Percentiles rank a stretch among this genome's conserved stretches.
phyloP scores from a whole-genome alignment of 768 basidiomycete species.

The Boletus edulis region DNA sequence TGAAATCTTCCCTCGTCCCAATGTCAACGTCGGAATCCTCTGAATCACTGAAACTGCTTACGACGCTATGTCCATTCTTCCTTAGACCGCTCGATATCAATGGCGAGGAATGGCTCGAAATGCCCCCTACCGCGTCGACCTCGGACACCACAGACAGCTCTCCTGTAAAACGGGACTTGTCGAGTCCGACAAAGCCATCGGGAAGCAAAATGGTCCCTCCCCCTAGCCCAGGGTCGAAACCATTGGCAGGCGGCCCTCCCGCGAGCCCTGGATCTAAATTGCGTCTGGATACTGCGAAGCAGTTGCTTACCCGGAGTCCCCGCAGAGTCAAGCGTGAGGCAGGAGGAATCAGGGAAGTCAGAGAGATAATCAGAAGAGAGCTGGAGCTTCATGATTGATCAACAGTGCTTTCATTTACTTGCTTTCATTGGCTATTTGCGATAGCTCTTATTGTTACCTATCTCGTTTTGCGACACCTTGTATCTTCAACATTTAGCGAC shows the following conservation, averaged over 20 bases:
- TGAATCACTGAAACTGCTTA: conserved; percentile 67
- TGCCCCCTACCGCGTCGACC: conserved; percentile 31
- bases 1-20: conserved; percentile 81
- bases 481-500: conserved; percentile 5
- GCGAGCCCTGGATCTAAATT: conserved; percentile 49
- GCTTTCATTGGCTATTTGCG: conserved; percentile 13
- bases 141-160: conserved; percentile 13
- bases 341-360: conserved; percentile 73
- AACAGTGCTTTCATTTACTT: conserved; percentile 30
- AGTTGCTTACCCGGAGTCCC: conserved; percentile 68
- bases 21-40: conserved; percentile 75
- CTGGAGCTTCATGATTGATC: conserved; percentile 62
- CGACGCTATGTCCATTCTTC: conserved; percentile 78
- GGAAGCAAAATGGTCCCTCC: conserved; percentile 25
- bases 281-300: conserved; percentile 59
- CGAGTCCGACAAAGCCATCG: conserved; percentile 39
- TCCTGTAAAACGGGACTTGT: conserved; percentile 7
- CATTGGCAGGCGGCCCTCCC: conserved; percentile 28
- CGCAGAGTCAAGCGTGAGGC: conserved; percentile 65
- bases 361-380: conserved; percentile 79
- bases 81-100: conserved; percentile 59
- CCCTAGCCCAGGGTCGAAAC: conserved; percentile 40
- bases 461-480: conserved; percentile 18
- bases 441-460: conserved; percentile 7
- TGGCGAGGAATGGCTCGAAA: conserved; percentile 55